Evolutionary conservation across 768 basidiomycete species (phyloP).

Genomic region (Sarcodon aspratus): DNA sequence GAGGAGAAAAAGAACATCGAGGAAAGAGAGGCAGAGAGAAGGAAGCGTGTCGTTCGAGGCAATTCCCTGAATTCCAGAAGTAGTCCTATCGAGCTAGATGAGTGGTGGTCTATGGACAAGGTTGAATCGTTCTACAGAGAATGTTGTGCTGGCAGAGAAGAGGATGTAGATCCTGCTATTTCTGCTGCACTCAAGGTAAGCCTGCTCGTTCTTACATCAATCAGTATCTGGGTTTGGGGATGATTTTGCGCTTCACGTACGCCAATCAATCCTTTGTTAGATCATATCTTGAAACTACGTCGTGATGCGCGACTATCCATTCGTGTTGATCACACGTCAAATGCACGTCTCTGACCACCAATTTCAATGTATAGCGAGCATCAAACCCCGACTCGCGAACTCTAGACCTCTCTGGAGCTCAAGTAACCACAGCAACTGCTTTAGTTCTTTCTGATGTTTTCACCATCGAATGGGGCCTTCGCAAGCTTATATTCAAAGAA

Average conservation of each 20-base stretch:
- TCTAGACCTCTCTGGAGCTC: constrained; percentile 72
- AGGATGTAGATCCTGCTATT: constrained; percentile 52
- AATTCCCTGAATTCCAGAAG: constrained; percentile 22
- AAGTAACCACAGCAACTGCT: constrained; percentile 57
- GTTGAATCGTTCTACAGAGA: constrained; percentile 83
- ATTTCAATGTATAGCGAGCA: constrained; percentile 28
- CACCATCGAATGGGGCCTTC: constrained; percentile 85
- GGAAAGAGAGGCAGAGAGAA: constrained; percentile 58
- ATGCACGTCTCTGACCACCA: too few species aligned
- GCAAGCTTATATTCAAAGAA: constrained; percentile 75
- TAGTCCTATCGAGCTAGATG: constrained; percentile 23
- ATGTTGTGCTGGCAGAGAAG: constrained; percentile 71
- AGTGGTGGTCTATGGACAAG: constrained; percentile 81
- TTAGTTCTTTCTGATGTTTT: constrained; percentile 86
- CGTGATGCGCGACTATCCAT: background rate
- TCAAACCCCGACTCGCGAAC: constrained; percentile 48
- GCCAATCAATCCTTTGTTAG: too few species aligned
- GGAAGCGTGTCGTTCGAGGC: constrained; percentile 53
- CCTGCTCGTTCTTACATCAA: constrained; percentile 10
- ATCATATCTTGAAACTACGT: too few species aligned
- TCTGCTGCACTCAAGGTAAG: constrained; percentile 62
- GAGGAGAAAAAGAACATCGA: constrained; percentile 79
- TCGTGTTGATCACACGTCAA: background rate
- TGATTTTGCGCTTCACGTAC: background rate
- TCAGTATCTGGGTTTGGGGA: background rate